Base-by-base conservation (phyloP, 345 rosid species). In the Syzygium jambos region DNA sequence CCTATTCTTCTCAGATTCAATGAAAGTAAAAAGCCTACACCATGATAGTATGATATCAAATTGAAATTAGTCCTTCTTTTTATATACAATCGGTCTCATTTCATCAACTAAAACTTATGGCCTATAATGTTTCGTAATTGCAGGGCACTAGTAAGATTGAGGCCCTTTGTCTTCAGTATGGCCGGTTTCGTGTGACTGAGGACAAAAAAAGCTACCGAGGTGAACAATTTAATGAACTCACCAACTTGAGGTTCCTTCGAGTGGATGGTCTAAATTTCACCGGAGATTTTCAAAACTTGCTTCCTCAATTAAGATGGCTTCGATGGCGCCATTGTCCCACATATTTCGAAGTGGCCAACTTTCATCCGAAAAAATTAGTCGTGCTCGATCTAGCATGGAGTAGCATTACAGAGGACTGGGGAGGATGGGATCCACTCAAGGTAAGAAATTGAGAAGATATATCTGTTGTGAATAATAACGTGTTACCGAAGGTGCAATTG, bases 271-370 rank as follows among this genome's bases (percentile, higher is more conserved):
- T 4, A 1, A 15, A 15, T 29, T 4, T 63, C 2, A 29, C 5
- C 16, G 41, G 77, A 63, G 41, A 63, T 29, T 29, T 29, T 5
- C 77, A 29, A 7, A 63, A 29, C 19, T 63, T 2, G 1, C 38
- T 63, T 29, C 3, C 41, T 63, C 21, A 29, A 29, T 63, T 63
- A 30, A 63, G 77, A 63, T 63, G 41, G 77, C 77, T 63, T 63
- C 0, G 4, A 0, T 63, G 77, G 41, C 0, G 1, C 2, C 0
- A 0, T 7, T 63, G 21, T 63, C 1, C 0, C 11, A 14, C 0
- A 4, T 2, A 29, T n/a, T 63, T 63, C 15, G 1, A 30, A 63
- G 0, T n/a, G 0, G 11, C 7, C 21, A 63, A 63, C 2, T 63
- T 63, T 29, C 21, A 29, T 1, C 10, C 4, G 0, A 29, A 29